Base-by-base conservation (phyloP, 805 yeast species). In the Saturnispora serradocipensis region DNA sequence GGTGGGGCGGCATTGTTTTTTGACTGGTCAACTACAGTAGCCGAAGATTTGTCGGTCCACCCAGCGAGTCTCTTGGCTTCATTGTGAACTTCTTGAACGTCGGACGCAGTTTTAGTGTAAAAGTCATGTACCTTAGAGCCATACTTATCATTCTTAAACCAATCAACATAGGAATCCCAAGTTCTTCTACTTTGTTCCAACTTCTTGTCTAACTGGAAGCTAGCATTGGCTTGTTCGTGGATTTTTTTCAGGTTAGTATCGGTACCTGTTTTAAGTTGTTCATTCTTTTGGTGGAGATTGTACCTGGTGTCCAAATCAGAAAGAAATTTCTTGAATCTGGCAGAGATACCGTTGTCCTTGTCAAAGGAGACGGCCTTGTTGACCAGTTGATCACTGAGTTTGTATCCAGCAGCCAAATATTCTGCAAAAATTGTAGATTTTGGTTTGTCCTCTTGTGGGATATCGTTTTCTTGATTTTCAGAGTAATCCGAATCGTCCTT, bases 401-500 rank as follows among this genome's bases (percentile, higher is more conserved):
- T 76, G 63, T 86, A 86, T 4, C 95, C 95, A n/a, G 80, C 77
- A 32, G 88, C 74, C 54, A 86, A 71, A 59, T 83, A 77, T 66
- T 86, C 91, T 1, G 93, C 91, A 68, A 85, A 70, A 53, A 86
- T 80, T 18, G 88, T 80, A 51, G 81, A 67, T 61, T 84, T 84
- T 52, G 95, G 95, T 70, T 86, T 86, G 54, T 78, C 79, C 61
- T 86, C 95, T 68, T 86, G 95, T 5, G 73, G 66, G 49, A 84
- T 76, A 58, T 84, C 88, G 45, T 66, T 54, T 3, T 27, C 52
- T 3, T 35, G 53, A 50, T 46, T 59, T 18, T 38, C 45, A 10
- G 54, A 45, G 20, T 46, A 51, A 4, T 38, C 53, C 13, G 53
- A 53, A 8, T 52, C 47, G 3, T 55, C 42, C 10, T 59, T 60